Base-by-base conservation (phyloP, 2,329 filamentous ascomycete species). In the Trichoderma harzianum region DNA sequence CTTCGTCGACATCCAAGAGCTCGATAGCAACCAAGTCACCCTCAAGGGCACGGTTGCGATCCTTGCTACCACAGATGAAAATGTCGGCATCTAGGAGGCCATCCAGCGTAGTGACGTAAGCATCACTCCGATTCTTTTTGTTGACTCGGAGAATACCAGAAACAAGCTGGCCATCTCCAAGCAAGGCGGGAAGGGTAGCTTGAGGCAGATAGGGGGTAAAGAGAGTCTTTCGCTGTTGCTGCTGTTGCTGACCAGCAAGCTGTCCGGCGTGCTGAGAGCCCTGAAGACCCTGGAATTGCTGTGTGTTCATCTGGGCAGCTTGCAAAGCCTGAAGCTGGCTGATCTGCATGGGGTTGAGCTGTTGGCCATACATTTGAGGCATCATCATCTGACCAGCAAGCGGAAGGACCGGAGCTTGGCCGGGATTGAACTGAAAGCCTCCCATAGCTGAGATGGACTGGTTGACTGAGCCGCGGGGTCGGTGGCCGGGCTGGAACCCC, bases 101-200 rank as follows among this genome's bases (percentile, higher is more conserved):
- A 80, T 99, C 96, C 73, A 92, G 91, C 14, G 94, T 97, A 12
- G 96, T 96, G 70, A 99, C 96, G 78, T 99, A 99, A 32, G 96
- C 96, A 82, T 99, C 96, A 78, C 95, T 98, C 74, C 96, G 92
- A 84, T 99, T 99, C 88, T 99, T 99, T 87, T 98, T 99, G 89
- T 99, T 99, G 75, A 99, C 96, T 73, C 96, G 93, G 67, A 99
- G 91, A 76, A 98, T 94, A 84, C 96, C 96, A 73, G 95, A 95
- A 69, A 99, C 96, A 72, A 99, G 91, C 82, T 97, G 94, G 21
- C 96, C 96, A 78, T 98, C 94, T 73, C 90, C 91, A 72, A 98
- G 89, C 51, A 99, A 88, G 65, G 95, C 95, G 72, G 96, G 96
- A 24, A 99, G 87, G 72, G 92, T 97, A 7, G 95, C 95, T 81